Conservation (phyloP, 345 rosid genomes). For the Atalantia buxifolia region DNA sequence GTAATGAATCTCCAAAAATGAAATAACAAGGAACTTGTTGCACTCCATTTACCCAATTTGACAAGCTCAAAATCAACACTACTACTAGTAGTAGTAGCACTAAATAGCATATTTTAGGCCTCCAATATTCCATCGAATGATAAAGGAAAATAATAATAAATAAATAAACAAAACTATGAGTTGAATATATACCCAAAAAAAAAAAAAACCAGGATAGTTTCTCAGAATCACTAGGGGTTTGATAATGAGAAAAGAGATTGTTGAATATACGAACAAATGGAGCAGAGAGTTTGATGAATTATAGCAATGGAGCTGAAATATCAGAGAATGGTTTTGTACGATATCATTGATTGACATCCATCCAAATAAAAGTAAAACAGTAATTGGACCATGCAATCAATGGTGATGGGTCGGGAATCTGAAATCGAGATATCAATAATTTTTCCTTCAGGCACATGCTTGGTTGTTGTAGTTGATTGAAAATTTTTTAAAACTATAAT, state of each 20-base stretch:
- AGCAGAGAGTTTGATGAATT: not conserved
- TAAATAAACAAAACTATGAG: too few species aligned
- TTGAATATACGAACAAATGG: not conserved
- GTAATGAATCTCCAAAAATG: slow-evolving; percentile 63
- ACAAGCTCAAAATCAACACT: not conserved
- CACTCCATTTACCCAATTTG: not conserved
- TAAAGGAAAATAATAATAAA: too few species aligned
- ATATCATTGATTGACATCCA: not conserved
- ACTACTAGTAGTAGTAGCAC: not conserved
- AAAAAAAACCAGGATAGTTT: too few species aligned
- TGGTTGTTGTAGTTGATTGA: too few species aligned
- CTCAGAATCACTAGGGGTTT: not conserved
- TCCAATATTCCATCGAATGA: not conserved
- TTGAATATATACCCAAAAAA: too few species aligned
- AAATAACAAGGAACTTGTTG: slow-evolving; percentile 51
- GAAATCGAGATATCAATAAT: too few species aligned
- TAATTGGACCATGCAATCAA: not conserved
- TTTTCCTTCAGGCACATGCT: too few species aligned
- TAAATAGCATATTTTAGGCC: not conserved
- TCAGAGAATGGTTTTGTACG: not conserved
- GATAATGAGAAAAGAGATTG: not conserved
- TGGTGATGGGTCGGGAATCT: too few species aligned
- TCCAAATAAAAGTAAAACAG: not conserved
- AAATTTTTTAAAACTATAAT: too few species aligned
- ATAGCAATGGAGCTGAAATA: not conserved